Base-by-base conservation (phyloP, 495 filamentous ascomycete species). In the Penicillium cataractarum region DNA sequence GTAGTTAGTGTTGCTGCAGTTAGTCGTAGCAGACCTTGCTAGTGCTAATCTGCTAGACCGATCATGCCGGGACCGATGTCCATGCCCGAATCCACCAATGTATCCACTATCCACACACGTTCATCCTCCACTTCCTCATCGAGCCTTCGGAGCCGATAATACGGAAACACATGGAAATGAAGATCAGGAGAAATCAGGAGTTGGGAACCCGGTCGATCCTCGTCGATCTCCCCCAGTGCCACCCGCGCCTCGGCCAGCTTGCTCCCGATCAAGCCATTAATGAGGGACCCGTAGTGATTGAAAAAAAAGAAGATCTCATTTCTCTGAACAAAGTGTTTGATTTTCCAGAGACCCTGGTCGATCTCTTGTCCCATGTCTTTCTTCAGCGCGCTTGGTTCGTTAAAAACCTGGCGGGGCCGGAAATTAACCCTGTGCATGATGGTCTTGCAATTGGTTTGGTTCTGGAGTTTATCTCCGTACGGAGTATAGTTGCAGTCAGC, bases 151-250 rank as follows among this genome's bases (percentile, higher is more conserved):
- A 24, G 31, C 29, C 44, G 40, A 24, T 2, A 46, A 21, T 8
- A 46, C n/a, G 42, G 42, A 7, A 33, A 21, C 61, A 63, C 19
- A 64, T 54, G 56, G 56, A 58, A 58, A 54, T n/a, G 55, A 54
- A 44, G 39, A 57, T 50, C 31, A 58, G 24, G 51, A 42, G 33
- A 26, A n/a, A 40, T n/a, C 24, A 22, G 51, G 51, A 40, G 33
- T 26, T 56, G 33, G 44, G n/a, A 37, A 49, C 48, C 61, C 56
- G 49, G 56, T 59, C 49, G 61, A 63, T 63, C 61, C 31, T 63
- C 32, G 61, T 63, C 55, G 61, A 63, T 63, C 60, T 31, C 55
- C 29, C 24, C 27, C 39, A 24, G 27, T 49, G 46, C 24, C 46
- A 24, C 21, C 44, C 24, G 44, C 46, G 46, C 46, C 46, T 50